A percentile compares a stretch with the other conserved stretches of the same genome.
These are phyloP conservation scores for Tetradesmus obliquus DNA, from an alignment of 139 green algal genomes.

Conservation along the genomic window DNA sequence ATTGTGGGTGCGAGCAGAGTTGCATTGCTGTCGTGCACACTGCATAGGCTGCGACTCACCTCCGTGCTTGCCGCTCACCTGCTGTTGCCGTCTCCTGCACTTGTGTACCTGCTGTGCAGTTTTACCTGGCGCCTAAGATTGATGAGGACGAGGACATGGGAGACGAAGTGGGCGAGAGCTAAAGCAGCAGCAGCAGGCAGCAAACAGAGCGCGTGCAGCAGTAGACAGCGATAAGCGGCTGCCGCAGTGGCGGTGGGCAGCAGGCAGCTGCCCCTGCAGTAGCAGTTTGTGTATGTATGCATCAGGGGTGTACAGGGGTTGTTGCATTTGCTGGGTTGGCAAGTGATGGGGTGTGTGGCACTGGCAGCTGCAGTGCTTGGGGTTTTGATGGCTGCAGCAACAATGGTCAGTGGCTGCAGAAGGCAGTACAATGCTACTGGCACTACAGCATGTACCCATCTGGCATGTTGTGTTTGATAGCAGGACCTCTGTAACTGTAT, in stretches of 20 bases:
- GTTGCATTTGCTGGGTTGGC: too few species aligned
- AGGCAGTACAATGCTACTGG: background rate
- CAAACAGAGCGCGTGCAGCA: background rate
- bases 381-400: too few species aligned
- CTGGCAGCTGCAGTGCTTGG: too few species aligned
- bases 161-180: background rate
- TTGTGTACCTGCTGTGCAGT: constrained; percentile 60
- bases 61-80: background rate
- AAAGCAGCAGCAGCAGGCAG: constrained; percentile 4
- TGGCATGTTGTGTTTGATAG: too few species aligned
- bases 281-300: too few species aligned
- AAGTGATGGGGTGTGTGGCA: too few species aligned
- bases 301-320: too few species aligned
- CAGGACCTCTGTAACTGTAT: too few species aligned
- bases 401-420: background rate
- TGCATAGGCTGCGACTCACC: background rate
- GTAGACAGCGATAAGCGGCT: background rate
- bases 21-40: too few species aligned
- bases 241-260: background rate
- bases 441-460: background rate
- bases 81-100: background rate
- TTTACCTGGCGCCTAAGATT: constrained; percentile 93
- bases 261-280: background rate
- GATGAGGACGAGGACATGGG: constrained; percentile 77
- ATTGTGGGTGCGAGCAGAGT: constrained; percentile 20